These are phyloP conservation scores for Mortierella claussenii DNA, from an alignment of 192 early-diverging fungal genomes.

Conservation along the genomic window DNA sequence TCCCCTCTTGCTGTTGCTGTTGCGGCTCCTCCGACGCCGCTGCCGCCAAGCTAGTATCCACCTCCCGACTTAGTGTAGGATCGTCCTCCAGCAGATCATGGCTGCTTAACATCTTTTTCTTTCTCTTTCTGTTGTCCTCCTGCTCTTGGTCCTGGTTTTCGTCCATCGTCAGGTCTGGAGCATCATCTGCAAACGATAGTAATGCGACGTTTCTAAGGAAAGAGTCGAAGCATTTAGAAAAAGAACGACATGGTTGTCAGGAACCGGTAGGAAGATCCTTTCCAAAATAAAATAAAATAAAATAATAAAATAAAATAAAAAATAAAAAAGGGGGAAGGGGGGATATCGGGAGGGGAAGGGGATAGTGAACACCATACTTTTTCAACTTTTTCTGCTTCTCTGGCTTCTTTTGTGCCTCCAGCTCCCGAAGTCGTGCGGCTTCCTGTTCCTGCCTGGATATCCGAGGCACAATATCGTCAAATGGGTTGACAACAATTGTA, in stretches of 20 bases:
- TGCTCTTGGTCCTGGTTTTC: constrained; percentile 55
- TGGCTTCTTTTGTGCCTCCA: constrained; percentile 53
- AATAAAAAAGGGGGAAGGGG: background rate
- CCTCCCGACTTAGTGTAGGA: constrained; percentile 43
- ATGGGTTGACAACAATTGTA: constrained; percentile 86
- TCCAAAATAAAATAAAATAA: background rate
- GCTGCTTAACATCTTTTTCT: constrained; percentile 67
- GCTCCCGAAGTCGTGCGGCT: constrained; percentile 19
- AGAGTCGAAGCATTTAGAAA: constrained; percentile 6
- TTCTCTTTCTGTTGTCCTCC: constrained; percentile 60
- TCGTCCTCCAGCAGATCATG: constrained; percentile 77
- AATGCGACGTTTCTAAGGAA: constrained; percentile 72
- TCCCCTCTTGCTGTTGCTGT: background rate
- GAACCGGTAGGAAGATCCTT: too few species aligned
- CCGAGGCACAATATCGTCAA: constrained; percentile 90
- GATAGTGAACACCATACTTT: constrained; percentile 63
- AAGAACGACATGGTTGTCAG: background rate
- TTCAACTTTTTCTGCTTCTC: constrained; percentile 67
- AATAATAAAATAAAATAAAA: background rate
- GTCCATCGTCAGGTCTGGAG: constrained; percentile 45
- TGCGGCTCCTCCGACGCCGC: background rate
- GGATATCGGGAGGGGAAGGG: too few species aligned
- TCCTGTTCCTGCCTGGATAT: constrained; percentile 55
- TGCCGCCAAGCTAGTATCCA: constrained; percentile 6
- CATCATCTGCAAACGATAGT: constrained; percentile 93